Base-by-base conservation (phyloP, 352 stramenopile genomes). In the Phytophthora ohioensis region DNA sequence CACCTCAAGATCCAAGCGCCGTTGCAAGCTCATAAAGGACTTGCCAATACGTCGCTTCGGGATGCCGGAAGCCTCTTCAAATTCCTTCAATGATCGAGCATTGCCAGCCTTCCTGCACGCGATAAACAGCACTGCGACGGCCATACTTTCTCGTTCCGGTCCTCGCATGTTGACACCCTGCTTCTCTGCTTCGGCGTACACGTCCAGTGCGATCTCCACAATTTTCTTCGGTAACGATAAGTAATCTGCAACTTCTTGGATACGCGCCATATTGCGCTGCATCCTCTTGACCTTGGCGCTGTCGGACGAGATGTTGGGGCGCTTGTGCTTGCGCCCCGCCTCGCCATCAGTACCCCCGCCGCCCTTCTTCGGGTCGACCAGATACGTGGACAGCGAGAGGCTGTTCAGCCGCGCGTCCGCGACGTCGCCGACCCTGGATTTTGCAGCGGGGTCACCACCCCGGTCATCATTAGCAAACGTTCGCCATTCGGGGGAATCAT, bases 401-500 rank as follows among this genome's bases (percentile, higher is more conserved):
- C 80, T 78, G 61, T 92, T 67, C 21, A 95, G 69, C 11, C 87
- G 82, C 52, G 70, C 66, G 68, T 95, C 87, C 30, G 84, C 69
- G 47, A 75, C 75, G 70, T 92, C 84, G 60, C 87, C 87, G 64
- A 95, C 85, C 67, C 87, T 88, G 77, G 82, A 92, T 90, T 92
- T 92, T 45, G 78, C 83, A 88, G 75, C 82, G 67, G 80, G 73
- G 69, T 92, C 84, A 75, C 84, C 87, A 73, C 85, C 83, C 70
- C 86, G 86, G 68, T 95, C 87, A 84, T 95, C 87, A 76, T 95
- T 93, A 85, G 84, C 84, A 92, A 92, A 95, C 56, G 79, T 95
- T 67, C 83, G 80, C 87, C 87, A 95, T 81, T 95, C 87, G 70
- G 87, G 84, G 59, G 87, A 89, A 81, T 95, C 87, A 87, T 95